A percentile compares a stretch with the other conserved stretches of the same genome.
Conservation (phyloP, 768 basidiomycete genomes). For the Tricholoma terreum region DNA sequence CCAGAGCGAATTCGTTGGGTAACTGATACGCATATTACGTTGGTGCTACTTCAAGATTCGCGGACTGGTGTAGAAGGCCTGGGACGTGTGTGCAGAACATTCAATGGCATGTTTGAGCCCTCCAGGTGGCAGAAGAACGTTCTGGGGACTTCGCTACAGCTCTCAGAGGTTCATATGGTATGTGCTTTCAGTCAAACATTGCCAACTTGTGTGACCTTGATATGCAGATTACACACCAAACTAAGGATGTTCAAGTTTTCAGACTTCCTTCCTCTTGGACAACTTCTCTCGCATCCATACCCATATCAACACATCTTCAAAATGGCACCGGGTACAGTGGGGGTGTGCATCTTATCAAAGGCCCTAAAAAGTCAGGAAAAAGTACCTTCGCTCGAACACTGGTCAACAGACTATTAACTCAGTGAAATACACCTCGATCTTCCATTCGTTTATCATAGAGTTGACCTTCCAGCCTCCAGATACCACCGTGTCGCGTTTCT, state of each 20-base stretch:
- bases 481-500: conserved; percentile 85
- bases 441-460: background rate
- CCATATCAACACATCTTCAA: background rate
- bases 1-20: conserved; percentile 15
- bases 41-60: conserved; percentile 58
- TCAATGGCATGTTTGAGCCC: conserved; percentile 60
- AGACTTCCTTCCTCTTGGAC: conserved; percentile 38
- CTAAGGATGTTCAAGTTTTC: conserved; percentile 38
- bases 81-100: conserved; percentile 56
- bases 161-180: conserved; percentile 51
- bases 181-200: conserved; percentile 11
- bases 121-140: conserved; percentile 40
- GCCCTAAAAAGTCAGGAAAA: conserved; percentile 86
- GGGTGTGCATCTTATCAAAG: conserved; percentile 66
- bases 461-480: conserved; percentile 32
- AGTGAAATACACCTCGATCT: conserved; percentile 36
- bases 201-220: background rate
- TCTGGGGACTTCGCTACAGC: conserved; percentile 35
- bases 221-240: conserved; percentile 32
- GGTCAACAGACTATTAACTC: conserved; percentile 61
- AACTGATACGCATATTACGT: conserved; percentile 23
- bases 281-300: conserved; percentile 24
- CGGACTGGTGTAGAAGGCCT: conserved; percentile 65
- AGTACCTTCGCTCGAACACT: conserved; percentile 80
- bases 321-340: conserved; percentile 8